Evolutionary conservation across 345 rosid genomes (phyloP).

Genomic region (Gossypium anomalum): DNA sequence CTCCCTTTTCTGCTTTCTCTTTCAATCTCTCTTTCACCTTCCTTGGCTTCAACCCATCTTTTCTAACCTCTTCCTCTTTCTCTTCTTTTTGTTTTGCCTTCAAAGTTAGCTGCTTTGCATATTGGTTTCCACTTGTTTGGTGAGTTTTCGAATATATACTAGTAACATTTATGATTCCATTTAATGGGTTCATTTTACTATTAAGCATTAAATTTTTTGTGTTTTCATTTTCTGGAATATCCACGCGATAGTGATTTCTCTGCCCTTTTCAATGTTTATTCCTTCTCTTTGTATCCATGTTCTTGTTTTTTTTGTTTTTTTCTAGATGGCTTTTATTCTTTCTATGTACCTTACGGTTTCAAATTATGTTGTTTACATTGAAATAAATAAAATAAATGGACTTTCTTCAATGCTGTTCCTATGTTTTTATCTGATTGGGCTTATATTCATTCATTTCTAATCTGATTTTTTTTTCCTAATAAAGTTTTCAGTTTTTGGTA

Average conservation of each 20-base stretch:
- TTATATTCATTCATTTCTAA: constrained; percentile 28
- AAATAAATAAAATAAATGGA: constrained; percentile 12
- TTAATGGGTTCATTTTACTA: constrained; percentile 18
- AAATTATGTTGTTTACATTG: constrained; percentile 15
- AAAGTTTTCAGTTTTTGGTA: constrained; percentile 34
- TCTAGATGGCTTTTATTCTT: constrained; percentile 36
- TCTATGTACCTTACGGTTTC: constrained; percentile 23
- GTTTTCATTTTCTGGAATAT: constrained; percentile 21
- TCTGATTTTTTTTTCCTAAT: constrained; percentile 19
- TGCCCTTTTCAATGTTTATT: constrained; percentile 91
- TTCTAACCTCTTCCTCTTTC: constrained; percentile 8
- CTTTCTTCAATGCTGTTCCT: constrained; percentile 22
- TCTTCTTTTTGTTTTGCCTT: not conserved
- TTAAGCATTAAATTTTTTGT: constrained; percentile 29
- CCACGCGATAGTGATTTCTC: constrained; percentile 66
- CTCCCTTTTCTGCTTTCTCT: constrained; percentile 15
- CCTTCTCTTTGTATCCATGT: constrained; percentile 62
- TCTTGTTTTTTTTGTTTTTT: constrained; percentile 37
- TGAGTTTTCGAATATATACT: constrained; percentile 16
- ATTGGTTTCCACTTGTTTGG: constrained; percentile 17
- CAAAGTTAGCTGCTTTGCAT: constrained; percentile 9
- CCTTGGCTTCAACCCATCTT: constrained; percentile 13
- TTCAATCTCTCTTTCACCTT: constrained; percentile 5
- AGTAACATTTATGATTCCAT: constrained; percentile 14
- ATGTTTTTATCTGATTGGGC: constrained; percentile 57